These are phyloP conservation scores for Radiomyces spectabilis DNA, from an alignment of 192 early-diverging fungal species.

Conservation along the genomic window DNA sequence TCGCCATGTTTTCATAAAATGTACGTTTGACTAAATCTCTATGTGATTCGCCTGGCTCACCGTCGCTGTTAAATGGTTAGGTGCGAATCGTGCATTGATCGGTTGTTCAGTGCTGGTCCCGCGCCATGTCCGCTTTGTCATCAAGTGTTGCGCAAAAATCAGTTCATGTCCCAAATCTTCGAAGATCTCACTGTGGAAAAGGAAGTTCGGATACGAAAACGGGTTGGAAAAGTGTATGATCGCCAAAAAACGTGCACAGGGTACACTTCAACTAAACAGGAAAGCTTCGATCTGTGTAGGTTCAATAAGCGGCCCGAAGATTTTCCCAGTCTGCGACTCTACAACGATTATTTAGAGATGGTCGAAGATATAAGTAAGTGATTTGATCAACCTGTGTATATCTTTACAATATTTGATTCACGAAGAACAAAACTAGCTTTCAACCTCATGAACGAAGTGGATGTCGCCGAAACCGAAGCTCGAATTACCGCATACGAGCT, in stretches of 20 bases:
- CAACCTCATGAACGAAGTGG: slow-evolving; percentile 80
- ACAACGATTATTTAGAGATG: slow-evolving; percentile 90
- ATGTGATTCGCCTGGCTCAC: too few relatives aligned
- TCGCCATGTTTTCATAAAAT: slow-evolving; percentile 95
- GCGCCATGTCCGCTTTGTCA: slow-evolving; percentile 90
- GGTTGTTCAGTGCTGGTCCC: slow-evolving; percentile 76
- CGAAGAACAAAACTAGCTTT: slow-evolving; percentile 42
- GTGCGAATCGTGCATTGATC: slow-evolving; percentile 89
- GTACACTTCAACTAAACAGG: neutral
- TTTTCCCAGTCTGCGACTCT: slow-evolving; percentile 64
- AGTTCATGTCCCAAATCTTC: slow-evolving; percentile 86
- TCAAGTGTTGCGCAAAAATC: slow-evolving; percentile 67
- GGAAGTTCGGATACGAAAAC: slow-evolving; percentile 80
- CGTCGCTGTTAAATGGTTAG: slow-evolving; percentile 25
- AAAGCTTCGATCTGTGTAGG: slow-evolving; percentile 16
- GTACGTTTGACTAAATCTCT: too few relatives aligned
- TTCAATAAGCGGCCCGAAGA: slow-evolving; percentile 93
- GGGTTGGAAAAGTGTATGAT: slow-evolving; percentile 58
- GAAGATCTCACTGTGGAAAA: slow-evolving; percentile 93
- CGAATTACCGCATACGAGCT: slow-evolving; percentile 66
- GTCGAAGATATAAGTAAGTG: slow-evolving; percentile 75
- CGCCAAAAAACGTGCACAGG: neutral
- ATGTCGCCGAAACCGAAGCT: slow-evolving; percentile 73
- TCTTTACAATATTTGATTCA: neutral
- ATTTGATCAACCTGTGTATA: neutral